Conservation (phyloP, 129 eudicot species). For the Lactuca saligna region DNA sequence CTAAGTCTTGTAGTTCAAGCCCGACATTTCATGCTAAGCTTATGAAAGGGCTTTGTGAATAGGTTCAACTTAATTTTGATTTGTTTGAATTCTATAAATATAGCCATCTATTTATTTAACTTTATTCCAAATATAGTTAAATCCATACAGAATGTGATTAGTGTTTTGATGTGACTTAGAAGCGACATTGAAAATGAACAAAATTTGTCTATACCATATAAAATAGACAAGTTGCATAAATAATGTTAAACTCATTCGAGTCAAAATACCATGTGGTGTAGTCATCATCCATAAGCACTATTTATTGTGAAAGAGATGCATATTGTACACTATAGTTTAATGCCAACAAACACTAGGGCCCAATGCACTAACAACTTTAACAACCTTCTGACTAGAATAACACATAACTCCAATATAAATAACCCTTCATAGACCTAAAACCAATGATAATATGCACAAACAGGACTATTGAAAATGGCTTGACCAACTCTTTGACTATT, state of each 20-base stretch:
- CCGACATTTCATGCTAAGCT: too few relatives aligned
- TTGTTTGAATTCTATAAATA: too few relatives aligned
- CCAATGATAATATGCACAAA: not conserved
- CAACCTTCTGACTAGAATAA: not conserved
- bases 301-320: not conserved
- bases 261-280: not conserved
- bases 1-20: too few relatives aligned
- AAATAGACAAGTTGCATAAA: too few relatives aligned
- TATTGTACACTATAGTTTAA: not conserved
- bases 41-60: too few relatives aligned
- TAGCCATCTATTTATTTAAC: too few relatives aligned
- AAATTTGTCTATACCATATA: not conserved
- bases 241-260: too few relatives aligned
- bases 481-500: not conserved
- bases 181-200: not conserved
- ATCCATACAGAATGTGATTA: too few relatives aligned
- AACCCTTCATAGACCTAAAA: not conserved
- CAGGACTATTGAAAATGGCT: not conserved
- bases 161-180: too few relatives aligned
- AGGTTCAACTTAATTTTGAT: too few relatives aligned
- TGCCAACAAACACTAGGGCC: slow-evolving; percentile 29
- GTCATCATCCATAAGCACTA: not conserved
- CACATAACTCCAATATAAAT: slow-evolving; percentile 9
- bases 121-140: too few relatives aligned
- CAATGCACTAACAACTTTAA: slow-evolving; percentile 16